These are phyloP conservation scores for Apophysomyces trapeziformis DNA, from an alignment of 371 early-diverging fungal species.

Conservation along the genomic window DNA sequence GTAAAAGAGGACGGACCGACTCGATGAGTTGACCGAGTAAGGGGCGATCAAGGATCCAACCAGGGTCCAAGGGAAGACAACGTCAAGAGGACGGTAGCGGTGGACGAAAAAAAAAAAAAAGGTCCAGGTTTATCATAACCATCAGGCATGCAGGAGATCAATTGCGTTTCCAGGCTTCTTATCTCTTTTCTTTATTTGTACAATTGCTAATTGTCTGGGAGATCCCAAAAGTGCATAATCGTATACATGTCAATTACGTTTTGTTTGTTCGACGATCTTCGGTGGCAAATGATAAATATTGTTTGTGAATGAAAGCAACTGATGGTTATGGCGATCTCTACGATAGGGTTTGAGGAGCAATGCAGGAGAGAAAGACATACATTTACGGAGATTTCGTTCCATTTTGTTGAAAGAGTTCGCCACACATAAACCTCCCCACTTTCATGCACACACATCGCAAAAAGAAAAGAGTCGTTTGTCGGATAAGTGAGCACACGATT, in stretches of 20 bases:
- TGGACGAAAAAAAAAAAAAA: not conserved
- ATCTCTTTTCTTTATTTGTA: not conserved
- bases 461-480: too few relatives aligned
- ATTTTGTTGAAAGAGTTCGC: not conserved
- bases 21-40: not conserved
- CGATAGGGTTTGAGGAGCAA: conserved; percentile 3
- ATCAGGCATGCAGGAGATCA: not conserved
- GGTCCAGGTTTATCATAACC: conserved; percentile 2
- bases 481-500: not conserved
- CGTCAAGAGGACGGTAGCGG: not conserved
- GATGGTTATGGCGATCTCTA: not conserved
- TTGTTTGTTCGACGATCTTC: not conserved
- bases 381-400: conserved; percentile 8
- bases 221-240: not conserved
- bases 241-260: not conserved
- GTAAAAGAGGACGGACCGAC: too few relatives aligned
- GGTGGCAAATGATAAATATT: not conserved
- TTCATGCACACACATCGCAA: not conserved
- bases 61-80: conserved; percentile 12
- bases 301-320: not conserved
- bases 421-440: conserved; percentile 5
- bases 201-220: not conserved
- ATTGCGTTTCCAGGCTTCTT: not conserved
- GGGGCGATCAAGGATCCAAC: not conserved
- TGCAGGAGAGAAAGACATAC: conserved; percentile 2